phyloP scores from a whole-genome alignment of 2,329 filamentous ascomycete species.

The Diaporthe sp. region DNA sequence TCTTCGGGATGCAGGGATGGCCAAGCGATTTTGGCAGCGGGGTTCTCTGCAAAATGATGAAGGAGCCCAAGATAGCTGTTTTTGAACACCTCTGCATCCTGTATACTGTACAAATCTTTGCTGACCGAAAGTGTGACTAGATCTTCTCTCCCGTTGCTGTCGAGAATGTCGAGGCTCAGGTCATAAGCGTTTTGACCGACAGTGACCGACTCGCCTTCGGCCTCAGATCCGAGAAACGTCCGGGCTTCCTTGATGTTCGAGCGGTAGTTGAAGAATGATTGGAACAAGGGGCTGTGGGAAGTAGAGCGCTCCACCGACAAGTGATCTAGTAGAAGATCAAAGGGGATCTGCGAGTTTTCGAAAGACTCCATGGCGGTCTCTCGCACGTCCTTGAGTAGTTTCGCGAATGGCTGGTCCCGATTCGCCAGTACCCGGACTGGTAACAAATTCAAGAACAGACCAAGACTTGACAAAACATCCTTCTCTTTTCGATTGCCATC shows the following conservation, averaged over 20 bases:
- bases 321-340: slow-evolving; percentile 60
- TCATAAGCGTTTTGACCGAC: neutral
- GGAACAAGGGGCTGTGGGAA: slow-evolving; percentile 60
- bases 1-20: neutral
- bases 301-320: slow-evolving; percentile 55
- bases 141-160: slow-evolving; percentile 39
- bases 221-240: neutral
- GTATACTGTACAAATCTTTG: slow-evolving; percentile 46
- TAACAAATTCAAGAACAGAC: slow-evolving; percentile 62
- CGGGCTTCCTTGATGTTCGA: neutral
- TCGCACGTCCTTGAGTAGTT: slow-evolving; percentile 41
- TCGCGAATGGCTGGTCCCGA: slow-evolving; percentile 47
- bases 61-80: slow-evolving; percentile 42
- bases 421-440: slow-evolving; percentile 54
- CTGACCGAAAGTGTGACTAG: slow-evolving; percentile 46
- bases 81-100: neutral
- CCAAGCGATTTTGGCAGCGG: neutral
- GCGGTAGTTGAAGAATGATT: slow-evolving; percentile 53
- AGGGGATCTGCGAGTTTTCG: slow-evolving; percentile 58
- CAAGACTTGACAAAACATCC: slow-evolving; percentile 52
- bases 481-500: slow-evolving; percentile 59
- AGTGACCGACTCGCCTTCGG: neutral
- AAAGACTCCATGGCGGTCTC: slow-evolving; percentile 52
- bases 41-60: neutral
- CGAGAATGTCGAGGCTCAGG: neutral